Base-by-base conservation (phyloP, 2,329 filamentous ascomycete genomes). In the Cadophora sp. region DNA sequence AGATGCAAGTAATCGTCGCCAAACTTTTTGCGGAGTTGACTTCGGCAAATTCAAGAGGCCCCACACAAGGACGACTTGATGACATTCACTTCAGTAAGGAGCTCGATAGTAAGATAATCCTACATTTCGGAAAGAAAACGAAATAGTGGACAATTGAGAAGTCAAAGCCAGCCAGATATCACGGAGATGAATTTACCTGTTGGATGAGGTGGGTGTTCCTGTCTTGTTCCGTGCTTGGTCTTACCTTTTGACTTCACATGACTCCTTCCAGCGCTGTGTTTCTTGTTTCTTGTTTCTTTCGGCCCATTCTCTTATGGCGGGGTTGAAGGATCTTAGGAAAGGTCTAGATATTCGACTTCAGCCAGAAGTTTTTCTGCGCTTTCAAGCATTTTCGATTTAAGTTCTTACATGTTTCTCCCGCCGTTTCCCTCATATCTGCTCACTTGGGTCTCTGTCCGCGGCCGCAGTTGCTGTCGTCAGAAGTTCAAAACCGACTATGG, bases 1-100 rank as follows among this genome's bases (percentile, higher is more conserved):
- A 20, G 20, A 36, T 6, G 55, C 8, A 16, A 43, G 55, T 58
- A 39, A 43, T 16, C 55, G 41, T 43, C 4, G 11, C 36, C 51
- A 14, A 16, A 14, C 20, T 16, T 16, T 43, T 9, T 41, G 33
- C 13, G 24, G 36, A 58, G 55, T 18, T 20, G n/a, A 11, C 7
- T 58, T 58, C 55, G 55, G 55, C 20, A 58, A 55, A 58, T 16
- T 43, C 55, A 58, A 20, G 20, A 22, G 53, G n/a, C 11, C 4
- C 8, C 4, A 27, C 33, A 5, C 14, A 53, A 33, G 3, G 7
- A 5, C 33, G 39, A 30, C 27, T 6, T 30, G 27, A 30, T 43
- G n/a, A 20, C 53, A 43, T 13, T 24, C 24, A 1, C 8, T 22
- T 27, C 8, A 2, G 4, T 1, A 50, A 4, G 8, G 27, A 4